Evolutionary conservation across 2,329 filamentous ascomycete genomes (phyloP), one percentile per base, ranked within the genome.

Genomic region (Sarocladium kiliense): DNA sequence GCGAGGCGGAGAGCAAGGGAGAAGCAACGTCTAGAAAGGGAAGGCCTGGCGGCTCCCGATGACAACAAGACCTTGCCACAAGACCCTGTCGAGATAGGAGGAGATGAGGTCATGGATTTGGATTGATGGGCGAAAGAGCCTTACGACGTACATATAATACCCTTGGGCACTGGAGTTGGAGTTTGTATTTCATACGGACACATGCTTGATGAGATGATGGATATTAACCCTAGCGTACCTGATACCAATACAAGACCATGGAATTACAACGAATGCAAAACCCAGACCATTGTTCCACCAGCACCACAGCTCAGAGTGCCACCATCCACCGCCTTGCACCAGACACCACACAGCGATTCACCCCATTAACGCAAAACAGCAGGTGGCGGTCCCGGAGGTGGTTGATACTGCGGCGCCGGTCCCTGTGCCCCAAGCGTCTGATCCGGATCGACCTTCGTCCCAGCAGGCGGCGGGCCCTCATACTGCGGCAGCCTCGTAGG

Each of bases 71-170:
- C 55, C 14, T 27, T 53, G 19, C 54, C 55, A 54, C 51, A 51
- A 32, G 50, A 50, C 16, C 41, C 36, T 34, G 39, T 3, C 16
- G 58, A 58, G 61, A 72, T 73, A 1, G 84, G 88, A 1, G 84
- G 88, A 61, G 72, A 73, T 1, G 85, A 88, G 65, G 84, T 79
- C 14, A 89, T 89, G 86, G 85, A 88, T 54, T 70, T 88, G 63
- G 85, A 84, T 58, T 80, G 19, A 47, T n/a, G 25, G 11, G 25
- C 21, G 68, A 66, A 18, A 23, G 21, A 39, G 6, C 26, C 32
- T 51, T 41, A 53, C 19, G 49, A 53, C 18, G 34, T n/a, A 18
- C 26, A 27, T 27, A 16, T 16, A 53, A 53, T 39, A 41, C 36
- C 32, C 32, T 25, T 26, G 14, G 36, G 50, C 50, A 34, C 32